phyloP scores from a whole-genome alignment of 768 basidiomycete genomes.

The Lactarius hatsudake region DNA sequence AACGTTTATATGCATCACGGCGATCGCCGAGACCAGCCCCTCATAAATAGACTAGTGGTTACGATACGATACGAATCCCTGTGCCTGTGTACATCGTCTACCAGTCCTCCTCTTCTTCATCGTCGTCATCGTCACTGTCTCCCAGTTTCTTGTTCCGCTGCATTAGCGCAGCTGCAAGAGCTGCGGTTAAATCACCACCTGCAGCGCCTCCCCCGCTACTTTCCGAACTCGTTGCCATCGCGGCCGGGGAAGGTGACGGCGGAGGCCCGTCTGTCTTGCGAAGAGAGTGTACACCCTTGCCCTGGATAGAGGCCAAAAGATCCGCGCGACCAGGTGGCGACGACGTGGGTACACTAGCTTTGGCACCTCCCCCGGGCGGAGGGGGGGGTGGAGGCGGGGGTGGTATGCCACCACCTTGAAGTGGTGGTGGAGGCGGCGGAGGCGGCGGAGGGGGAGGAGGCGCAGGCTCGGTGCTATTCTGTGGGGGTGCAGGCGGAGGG shows the following conservation, averaged over 20 bases:
- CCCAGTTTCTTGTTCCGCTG: slow-evolving; percentile 85
- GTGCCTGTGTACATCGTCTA: not conserved
- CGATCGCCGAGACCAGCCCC: slow-evolving; percentile 16
- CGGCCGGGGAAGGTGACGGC: slow-evolving; percentile 29
- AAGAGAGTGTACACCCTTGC: slow-evolving; percentile 69
- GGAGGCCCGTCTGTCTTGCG: slow-evolving; percentile 49
- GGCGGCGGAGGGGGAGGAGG: slow-evolving; percentile 36
- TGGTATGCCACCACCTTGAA: slow-evolving; percentile 32
- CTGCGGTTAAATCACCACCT: slow-evolving; percentile 76
- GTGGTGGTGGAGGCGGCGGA: slow-evolving; percentile 32
- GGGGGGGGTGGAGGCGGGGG: slow-evolving; percentile 45
- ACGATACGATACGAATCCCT: not conserved
- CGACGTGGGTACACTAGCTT: slow-evolving; percentile 38
- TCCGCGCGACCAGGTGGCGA: slow-evolving; percentile 60
- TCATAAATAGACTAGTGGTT: not conserved
- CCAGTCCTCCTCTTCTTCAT: slow-evolving; percentile 36
- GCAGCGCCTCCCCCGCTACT: slow-evolving; percentile 40
- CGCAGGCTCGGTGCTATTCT: slow-evolving; percentile 36
- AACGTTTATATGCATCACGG: slow-evolving; percentile 13
- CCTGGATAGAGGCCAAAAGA: slow-evolving; percentile 78
- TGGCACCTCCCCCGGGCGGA: slow-evolving; percentile 47
- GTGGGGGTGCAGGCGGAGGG: slow-evolving; percentile 27
- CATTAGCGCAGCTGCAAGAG: slow-evolving; percentile 78
- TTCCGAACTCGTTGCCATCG: slow-evolving; percentile 36
- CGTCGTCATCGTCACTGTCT: slow-evolving; percentile 51